Evolutionary conservation across 805 yeast species (phyloP), one percentile per base, ranked within the genome.

Genomic region (Kazachstania taianensis): DNA sequence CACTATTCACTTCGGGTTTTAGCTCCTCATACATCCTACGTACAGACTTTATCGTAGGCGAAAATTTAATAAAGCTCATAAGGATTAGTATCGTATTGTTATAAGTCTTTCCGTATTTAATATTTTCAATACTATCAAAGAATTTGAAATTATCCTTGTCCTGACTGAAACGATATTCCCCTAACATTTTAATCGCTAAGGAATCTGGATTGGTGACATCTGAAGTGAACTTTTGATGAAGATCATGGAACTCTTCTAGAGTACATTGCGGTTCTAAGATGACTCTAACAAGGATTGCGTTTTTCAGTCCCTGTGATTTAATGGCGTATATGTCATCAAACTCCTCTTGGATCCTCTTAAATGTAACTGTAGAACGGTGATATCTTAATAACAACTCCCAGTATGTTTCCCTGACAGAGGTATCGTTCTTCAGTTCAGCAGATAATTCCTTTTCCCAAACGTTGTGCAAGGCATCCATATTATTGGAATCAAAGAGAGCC

Each of bases 401-500:
- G 33, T 51, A 51, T 14, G 48, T 36, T 32, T 56, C 57, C 12
- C 36, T 26, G 8, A 56, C 33, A 5, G 24, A 22, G 8, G 41
- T 42, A 16, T 48, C 36, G 14, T 38, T 19, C 31, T 50, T 53
- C 23, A 48, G 19, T 1, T 41, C 43, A 10, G 30, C 22, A 7
- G 59, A 50, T 13, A 55, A 35, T 22, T 56, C 60, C 14, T 43
- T 32, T 4, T 34, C 38, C 53, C 56, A 55, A n/a, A 56, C 37
- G 5, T 35, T 38, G 31, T 48, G 43, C 28, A 55, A 31, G 7
- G 41, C 41, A 0, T 33, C 28, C 7, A 38, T 29, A 33, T 49
- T 45, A 12, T 44, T 39, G 7, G 57, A 49, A 7, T 29, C 28
- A 6, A 40, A 40, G 7, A 56, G 38, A 2, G 57, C 52, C 23